Base-by-base conservation (phyloP, 148 eudicot genomes). In the Fagopyrum homotropicum region DNA sequence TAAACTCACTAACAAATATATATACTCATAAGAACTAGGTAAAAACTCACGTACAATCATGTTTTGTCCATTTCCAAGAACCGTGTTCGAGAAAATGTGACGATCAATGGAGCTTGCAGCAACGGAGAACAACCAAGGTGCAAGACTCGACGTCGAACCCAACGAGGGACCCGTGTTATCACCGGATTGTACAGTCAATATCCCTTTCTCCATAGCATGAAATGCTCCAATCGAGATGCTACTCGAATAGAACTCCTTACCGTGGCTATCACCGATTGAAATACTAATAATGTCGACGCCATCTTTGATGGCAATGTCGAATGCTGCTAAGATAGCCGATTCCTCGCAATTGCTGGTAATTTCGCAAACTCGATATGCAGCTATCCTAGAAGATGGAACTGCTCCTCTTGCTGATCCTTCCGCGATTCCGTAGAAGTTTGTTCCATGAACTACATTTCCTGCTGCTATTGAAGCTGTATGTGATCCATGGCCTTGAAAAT, bases 381-480 rank as follows among this genome's bases (percentile, higher is more conserved):
- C 86, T 1, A 90, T 77, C 22, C 92, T 80, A 0, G 90, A 86
- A 1, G 81, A 83, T 1, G 92, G 89, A 3, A 77, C 82, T 1
- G 77, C 89, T 35, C 96, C 96, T 80, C 89, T 75, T 3, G 89
- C 89, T 1, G 75, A 43, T 4, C 96, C 92, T 7, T 69, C 1
- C 0, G 79, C 90, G 7, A 88, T 0, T 0, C 85, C 88, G 19
- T 69, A 82, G 47, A 82, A 83, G n/a, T 80, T 87, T n/a, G 82
- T 78, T 2, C 46, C 44, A 0, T 69, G 43, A 7, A 84, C 81
- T 4, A 9, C 56, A 2, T 49, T 52, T 4, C 96, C 91, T 0
- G 89, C 92, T 22, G 88, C 92, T 50, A 74, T 90, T 3, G 90
- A 84, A 9, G 96, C 89, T 0, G 88, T 85, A 77, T 90, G 88